phyloP scores from a whole-genome alignment of 257 asterid species.

The Haberlea rhodopensis region DNA sequence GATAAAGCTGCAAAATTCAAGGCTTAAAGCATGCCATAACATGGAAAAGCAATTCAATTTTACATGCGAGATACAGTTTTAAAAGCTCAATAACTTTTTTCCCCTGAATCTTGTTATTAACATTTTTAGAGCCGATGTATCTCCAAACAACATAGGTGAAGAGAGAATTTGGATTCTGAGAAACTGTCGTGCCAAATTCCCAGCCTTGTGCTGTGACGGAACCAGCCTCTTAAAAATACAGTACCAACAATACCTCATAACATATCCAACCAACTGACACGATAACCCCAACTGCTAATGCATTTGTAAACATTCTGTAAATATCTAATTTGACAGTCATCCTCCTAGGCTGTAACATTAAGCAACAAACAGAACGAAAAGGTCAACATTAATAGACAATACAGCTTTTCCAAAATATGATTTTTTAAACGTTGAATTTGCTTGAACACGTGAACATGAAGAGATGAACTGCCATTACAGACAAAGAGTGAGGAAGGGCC shows the following conservation, averaged over 20 bases:
- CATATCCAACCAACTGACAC: constrained; percentile 94
- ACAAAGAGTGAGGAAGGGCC: too few species aligned
- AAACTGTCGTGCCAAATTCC: too few species aligned
- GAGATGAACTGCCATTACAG: too few species aligned
- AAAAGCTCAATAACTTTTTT: too few species aligned
- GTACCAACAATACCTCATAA: constrained; percentile 61
- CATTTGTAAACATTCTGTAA: constrained; percentile 90
- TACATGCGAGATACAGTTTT: too few species aligned
- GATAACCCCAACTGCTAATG: constrained; percentile 75
- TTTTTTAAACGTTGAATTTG: background rate
- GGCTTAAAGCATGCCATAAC: constrained; percentile 19
- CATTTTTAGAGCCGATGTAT: too few species aligned
- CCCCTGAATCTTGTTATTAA: too few species aligned
- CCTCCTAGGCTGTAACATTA: constrained; percentile 64
- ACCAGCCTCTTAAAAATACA: background rate
- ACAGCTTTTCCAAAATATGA: constrained; percentile 7
- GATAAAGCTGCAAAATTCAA: constrained; percentile 69
- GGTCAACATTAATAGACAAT: constrained; percentile 18
- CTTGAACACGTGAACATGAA: background rate
- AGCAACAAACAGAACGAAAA: constrained; percentile 20
- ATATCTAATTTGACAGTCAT: constrained; percentile 79
- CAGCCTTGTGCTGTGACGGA: too few species aligned
- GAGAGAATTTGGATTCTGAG: too few species aligned
- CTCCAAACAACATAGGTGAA: too few species aligned
- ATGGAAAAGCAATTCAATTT: constrained; percentile 12